phyloP scores from a whole-genome alignment of 768 basidiomycete genomes.

The Galerina sulciceps region DNA sequence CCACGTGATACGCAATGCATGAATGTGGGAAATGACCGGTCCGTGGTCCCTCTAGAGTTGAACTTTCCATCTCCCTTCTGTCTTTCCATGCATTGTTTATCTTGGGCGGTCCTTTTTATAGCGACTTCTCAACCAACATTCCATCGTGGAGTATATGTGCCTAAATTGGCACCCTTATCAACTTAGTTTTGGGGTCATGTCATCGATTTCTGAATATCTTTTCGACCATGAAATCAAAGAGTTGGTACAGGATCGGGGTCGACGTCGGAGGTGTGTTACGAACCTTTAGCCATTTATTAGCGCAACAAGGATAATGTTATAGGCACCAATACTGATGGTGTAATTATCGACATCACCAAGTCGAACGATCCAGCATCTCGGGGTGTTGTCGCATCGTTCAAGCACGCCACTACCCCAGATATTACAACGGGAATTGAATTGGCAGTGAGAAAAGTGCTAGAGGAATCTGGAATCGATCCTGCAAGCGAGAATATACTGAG shows the following conservation, averaged over 20 bases:
- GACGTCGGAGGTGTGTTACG: constrained; percentile 32
- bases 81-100: too few species aligned
- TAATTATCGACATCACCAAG: constrained; percentile 33
- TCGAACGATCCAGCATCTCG: constrained; percentile 29
- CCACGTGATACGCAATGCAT: too few species aligned
- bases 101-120: too few species aligned
- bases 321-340: constrained; percentile 41
- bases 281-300: not conserved
- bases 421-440: constrained; percentile 62
- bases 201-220: too few species aligned
- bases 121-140: too few species aligned
- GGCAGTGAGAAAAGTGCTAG: constrained; percentile 51
- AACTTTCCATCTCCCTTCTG: too few species aligned
- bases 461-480: constrained; percentile 35
- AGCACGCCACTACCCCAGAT: constrained; percentile 59
- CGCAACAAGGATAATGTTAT: not conserved
- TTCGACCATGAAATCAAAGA: not conserved
- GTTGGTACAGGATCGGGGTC: constrained; percentile 33
- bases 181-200: too few species aligned
- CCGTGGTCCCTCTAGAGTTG: too few species aligned
- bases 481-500: constrained; percentile 44
- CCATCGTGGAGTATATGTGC: too few species aligned
- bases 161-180: too few species aligned
- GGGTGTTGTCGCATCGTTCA: constrained; percentile 44
- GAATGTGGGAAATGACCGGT: too few species aligned